Evolutionary conservation across 768 basidiomycete genomes (phyloP).

Genomic region (Daedaleopsis nitida): DNA sequence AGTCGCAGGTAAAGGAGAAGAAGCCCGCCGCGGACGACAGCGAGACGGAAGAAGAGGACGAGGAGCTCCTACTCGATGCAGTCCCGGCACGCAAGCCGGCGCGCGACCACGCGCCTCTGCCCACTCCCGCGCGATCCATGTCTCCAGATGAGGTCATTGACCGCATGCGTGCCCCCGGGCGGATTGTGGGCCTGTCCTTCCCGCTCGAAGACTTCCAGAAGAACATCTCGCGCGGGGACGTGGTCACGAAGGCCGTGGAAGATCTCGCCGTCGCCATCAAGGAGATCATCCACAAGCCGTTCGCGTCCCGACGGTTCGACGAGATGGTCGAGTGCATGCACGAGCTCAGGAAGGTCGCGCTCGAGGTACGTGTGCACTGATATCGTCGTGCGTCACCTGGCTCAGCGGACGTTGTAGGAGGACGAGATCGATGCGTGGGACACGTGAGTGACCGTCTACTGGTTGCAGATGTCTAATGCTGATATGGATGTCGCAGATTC

Average conservation of each 20-base stretch:
- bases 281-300: slow-evolving; percentile 71
- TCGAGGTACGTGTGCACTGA: slow-evolving; percentile 48
- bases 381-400: neutral
- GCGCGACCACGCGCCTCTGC: slow-evolving; percentile 33
- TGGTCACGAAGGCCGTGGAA: slow-evolving; percentile 84
- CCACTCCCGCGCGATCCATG: slow-evolving; percentile 55
- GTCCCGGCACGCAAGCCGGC: slow-evolving; percentile 16
- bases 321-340: slow-evolving; percentile 78
- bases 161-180: slow-evolving; percentile 59
- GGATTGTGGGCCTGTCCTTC: slow-evolving; percentile 73
- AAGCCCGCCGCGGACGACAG: slow-evolving; percentile 33
- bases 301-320: slow-evolving; percentile 62
- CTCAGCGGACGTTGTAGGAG: slow-evolving; percentile 45
- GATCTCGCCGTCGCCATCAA: slow-evolving; percentile 72
- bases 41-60: slow-evolving; percentile 57
- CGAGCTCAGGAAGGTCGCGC: slow-evolving; percentile 63
- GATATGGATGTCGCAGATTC: slow-evolving; percentile 49
- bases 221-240: slow-evolving; percentile 71
- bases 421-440: slow-evolving; percentile 88
- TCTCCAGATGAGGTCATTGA: slow-evolving; percentile 40
- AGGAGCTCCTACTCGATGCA: slow-evolving; percentile 28
- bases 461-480: neutral
- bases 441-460: slow-evolving; percentile 42
- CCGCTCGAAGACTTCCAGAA: slow-evolving; percentile 78
- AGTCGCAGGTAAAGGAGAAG: slow-evolving; percentile 26